These are phyloP conservation scores for Skeletonema grethae DNA, from an alignment of 108 stramenopile genomes.

Conservation along the genomic window DNA sequence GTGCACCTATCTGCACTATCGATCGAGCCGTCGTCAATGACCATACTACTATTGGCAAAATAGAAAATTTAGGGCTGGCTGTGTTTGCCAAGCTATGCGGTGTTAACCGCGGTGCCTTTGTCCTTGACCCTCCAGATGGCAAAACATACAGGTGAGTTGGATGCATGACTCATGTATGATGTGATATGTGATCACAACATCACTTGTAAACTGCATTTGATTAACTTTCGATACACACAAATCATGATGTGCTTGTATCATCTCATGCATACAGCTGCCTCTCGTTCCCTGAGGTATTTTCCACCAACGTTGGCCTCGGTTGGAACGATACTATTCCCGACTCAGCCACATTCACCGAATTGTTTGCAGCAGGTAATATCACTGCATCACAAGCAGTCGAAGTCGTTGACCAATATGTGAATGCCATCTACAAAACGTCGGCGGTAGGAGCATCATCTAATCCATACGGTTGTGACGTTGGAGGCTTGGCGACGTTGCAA, in stretches of 20 bases:
- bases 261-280: slow-evolving; percentile 13
- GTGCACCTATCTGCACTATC: slow-evolving; percentile 49
- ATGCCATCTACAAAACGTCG: slow-evolving; percentile 49
- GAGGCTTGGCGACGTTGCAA: slow-evolving; percentile 60
- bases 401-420: slow-evolving; percentile 59
- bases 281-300: slow-evolving; percentile 34
- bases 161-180: too few relatives aligned
- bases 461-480: slow-evolving; percentile 67
- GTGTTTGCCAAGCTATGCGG: slow-evolving; percentile 85
- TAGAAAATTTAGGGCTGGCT: slow-evolving; percentile 71
- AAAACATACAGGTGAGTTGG: slow-evolving; percentile 56
- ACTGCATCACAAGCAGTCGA: slow-evolving; percentile 54
- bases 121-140: slow-evolving; percentile 81
- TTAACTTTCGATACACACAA: too few relatives aligned
- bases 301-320: slow-evolving; percentile 21
- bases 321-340: slow-evolving; percentile 27
- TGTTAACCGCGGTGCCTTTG: slow-evolving; percentile 88
- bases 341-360: slow-evolving; percentile 46
- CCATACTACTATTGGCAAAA: slow-evolving; percentile 58
- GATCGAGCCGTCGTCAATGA: slow-evolving; percentile 63
- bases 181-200: too few relatives aligned
- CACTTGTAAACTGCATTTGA: too few relatives aligned
- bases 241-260: too few relatives aligned
- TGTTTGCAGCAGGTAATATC: slow-evolving; percentile 51
- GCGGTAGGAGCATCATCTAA: slow-evolving; percentile 27